Evolutionary conservation across 768 basidiomycete species (phyloP).

Genomic region (Atractiella rhizophila): DNA sequence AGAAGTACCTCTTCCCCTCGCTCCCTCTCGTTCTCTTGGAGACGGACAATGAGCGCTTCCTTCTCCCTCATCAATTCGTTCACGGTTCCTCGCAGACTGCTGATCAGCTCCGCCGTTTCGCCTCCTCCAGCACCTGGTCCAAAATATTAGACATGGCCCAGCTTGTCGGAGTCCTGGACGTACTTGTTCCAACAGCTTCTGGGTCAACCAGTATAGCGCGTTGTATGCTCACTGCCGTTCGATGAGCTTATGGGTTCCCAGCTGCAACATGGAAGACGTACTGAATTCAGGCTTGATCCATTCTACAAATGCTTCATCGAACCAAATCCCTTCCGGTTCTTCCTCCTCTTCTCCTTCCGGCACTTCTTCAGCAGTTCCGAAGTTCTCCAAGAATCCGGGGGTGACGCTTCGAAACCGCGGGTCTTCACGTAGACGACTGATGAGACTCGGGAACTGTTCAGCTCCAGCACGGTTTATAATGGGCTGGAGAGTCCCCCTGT

Average conservation of each 20-base stretch:
- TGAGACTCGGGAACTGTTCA: slow-evolving; percentile 62
- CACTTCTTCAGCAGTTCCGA: slow-evolving; percentile 8
- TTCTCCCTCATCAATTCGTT: slow-evolving; percentile 39
- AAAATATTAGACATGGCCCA: slow-evolving; percentile 29
- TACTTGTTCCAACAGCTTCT: slow-evolving; percentile 30
- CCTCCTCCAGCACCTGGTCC: slow-evolving; percentile 2
- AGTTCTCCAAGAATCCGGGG: slow-evolving; percentile 48
- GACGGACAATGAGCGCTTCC: slow-evolving; percentile 20
- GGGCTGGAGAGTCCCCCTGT: slow-evolving; percentile 57
- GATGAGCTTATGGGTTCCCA: background rate
- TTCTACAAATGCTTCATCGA: slow-evolving; percentile 93
- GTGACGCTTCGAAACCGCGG: slow-evolving; percentile 71
- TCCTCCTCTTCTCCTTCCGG: slow-evolving; percentile 30
- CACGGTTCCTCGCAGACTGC: slow-evolving; percentile 59
- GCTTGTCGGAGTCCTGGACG: slow-evolving; percentile 42
- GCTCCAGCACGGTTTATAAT: slow-evolving; percentile 74
- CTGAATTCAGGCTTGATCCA: slow-evolving; percentile 98
- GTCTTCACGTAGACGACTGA: slow-evolving; percentile 70
- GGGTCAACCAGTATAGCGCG: slow-evolving; percentile 25
- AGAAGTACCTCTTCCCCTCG: slow-evolving; percentile 13
- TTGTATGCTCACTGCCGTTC: slow-evolving; percentile 22
- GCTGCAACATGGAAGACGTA: slow-evolving; percentile 23
- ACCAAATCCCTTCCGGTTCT: slow-evolving; percentile 71
- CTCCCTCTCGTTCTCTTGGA: slow-evolving; percentile 11
- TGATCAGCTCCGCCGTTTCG: slow-evolving; percentile 49